Conservation (phyloP, 148 eudicot genomes). For the Amaranthus hypochondriacus region DNA sequence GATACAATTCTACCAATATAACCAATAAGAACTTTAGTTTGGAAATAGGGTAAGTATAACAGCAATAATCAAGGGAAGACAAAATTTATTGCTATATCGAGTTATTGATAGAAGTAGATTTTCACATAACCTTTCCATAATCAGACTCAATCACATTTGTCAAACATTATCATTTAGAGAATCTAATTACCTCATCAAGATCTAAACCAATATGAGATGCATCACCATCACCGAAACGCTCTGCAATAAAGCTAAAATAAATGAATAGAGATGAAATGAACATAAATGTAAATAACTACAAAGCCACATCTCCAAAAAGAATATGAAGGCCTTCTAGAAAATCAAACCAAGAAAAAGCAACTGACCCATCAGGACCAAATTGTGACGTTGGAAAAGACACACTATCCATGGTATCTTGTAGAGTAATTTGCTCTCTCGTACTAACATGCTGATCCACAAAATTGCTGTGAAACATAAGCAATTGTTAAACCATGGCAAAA, state of each 20-base stretch:
- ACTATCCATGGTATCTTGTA: conserved; percentile 89
- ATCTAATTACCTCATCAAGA: conserved; percentile 75
- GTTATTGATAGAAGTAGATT: too few relatives aligned
- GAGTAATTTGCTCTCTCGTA: conserved; percentile 93
- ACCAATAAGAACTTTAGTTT: too few relatives aligned
- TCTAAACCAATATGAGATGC: conserved; percentile 73
- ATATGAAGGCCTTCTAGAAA: neutral
- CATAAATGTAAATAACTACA: neutral
- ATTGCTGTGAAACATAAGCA: conserved; percentile 47
- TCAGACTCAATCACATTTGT: neutral
- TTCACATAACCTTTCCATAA: neutral
- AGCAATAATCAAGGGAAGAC: too few relatives aligned
- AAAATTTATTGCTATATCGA: too few relatives aligned
- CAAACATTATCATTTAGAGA: neutral
- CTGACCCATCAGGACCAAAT: conserved; percentile 95
- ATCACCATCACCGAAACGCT: conserved; percentile 98
- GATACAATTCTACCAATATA: too few relatives aligned
- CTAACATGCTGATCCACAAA: conserved; percentile 93
- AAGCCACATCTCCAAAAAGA: neutral
- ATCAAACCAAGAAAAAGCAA: conserved; percentile 17
- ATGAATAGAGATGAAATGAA: conserved; percentile 2
- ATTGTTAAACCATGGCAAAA: neutral
- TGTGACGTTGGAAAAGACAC: conserved; percentile 67
- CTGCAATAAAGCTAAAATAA: conserved; percentile 34
- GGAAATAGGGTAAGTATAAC: too few relatives aligned